phyloP scores from a whole-genome alignment of 257 asterid species.

The Solanum medicagineum region DNA sequence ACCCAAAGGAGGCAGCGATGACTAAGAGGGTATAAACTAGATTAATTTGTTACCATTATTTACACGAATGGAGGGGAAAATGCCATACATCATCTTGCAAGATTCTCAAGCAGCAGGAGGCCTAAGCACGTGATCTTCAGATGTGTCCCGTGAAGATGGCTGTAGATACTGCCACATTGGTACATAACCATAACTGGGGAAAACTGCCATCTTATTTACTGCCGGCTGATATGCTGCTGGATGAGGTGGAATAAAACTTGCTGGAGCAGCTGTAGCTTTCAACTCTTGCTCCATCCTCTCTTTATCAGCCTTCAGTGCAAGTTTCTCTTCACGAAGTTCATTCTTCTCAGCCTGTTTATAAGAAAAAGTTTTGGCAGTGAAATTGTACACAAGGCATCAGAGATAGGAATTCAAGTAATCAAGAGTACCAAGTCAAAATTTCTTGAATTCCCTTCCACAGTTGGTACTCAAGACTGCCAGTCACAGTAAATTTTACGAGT shows the following conservation, averaged over 20 bases:
- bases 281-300: slow-evolving; percentile 72
- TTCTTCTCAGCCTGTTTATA: slow-evolving; percentile 59
- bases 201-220: slow-evolving; percentile 55
- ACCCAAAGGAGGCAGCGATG: neutral
- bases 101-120: slow-evolving; percentile 75
- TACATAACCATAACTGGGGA: slow-evolving; percentile 54
- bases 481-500: neutral
- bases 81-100: neutral
- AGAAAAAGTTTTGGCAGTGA: neutral
- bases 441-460: neutral
- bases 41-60: neutral
- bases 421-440: neutral
- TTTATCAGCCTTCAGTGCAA: slow-evolving; percentile 53
- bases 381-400: neutral
- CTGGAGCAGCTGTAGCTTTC: slow-evolving; percentile 33
- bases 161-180: slow-evolving; percentile 90
- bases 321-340: slow-evolving; percentile 82
- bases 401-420: neutral
- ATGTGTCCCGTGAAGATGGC: slow-evolving; percentile 52
- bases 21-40: neutral
- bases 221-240: slow-evolving; percentile 46
- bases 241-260: slow-evolving; percentile 57
- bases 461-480: neutral
- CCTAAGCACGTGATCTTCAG: slow-evolving; percentile 68
- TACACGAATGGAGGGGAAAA: neutral